phyloP scores from a whole-genome alignment of 2,329 filamentous ascomycete genomes.

The Colletotrichum cereale region DNA sequence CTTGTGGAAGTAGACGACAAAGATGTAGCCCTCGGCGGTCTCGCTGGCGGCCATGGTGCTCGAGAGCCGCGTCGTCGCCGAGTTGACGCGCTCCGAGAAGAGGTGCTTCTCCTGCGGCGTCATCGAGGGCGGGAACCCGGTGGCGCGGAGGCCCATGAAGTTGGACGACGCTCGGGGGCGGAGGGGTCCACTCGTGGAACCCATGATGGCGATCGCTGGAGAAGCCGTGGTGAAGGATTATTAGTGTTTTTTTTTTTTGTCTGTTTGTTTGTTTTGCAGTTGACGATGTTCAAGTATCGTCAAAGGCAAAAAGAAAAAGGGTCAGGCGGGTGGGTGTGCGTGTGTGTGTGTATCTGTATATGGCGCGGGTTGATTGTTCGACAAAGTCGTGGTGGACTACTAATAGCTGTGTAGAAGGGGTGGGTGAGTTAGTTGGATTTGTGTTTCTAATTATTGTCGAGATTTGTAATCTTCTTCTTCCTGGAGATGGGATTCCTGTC shows the following conservation, averaged over 20 bases:
- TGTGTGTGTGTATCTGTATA: too few species aligned
- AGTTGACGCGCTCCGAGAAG: slow-evolving; percentile 34
- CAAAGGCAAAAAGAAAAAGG: background rate
- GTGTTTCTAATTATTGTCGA: background rate
- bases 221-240: slow-evolving; percentile 38
- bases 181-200: slow-evolving; percentile 38
- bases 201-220: slow-evolving; percentile 39
- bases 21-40: slow-evolving; percentile 18
- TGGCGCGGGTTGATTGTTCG: background rate
- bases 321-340: too few species aligned
- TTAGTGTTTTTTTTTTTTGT: background rate
- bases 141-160: slow-evolving; percentile 36
- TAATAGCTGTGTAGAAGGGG: background rate
- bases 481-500: slow-evolving; percentile 1
- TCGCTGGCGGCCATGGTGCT: slow-evolving; percentile 37
- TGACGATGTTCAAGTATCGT: slow-evolving; percentile 11
- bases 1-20: slow-evolving; percentile 40
- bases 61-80: slow-evolving; percentile 33
- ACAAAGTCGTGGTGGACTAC: background rate
- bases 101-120: slow-evolving; percentile 36
- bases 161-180: slow-evolving; percentile 38
- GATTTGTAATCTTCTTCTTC: slow-evolving; percentile 22
- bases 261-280: background rate
- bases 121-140: slow-evolving; percentile 32
- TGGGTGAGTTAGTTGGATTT: background rate